These are phyloP conservation scores for Mycena maculata DNA, from an alignment of 768 basidiomycete species.

Conservation along the genomic window DNA sequence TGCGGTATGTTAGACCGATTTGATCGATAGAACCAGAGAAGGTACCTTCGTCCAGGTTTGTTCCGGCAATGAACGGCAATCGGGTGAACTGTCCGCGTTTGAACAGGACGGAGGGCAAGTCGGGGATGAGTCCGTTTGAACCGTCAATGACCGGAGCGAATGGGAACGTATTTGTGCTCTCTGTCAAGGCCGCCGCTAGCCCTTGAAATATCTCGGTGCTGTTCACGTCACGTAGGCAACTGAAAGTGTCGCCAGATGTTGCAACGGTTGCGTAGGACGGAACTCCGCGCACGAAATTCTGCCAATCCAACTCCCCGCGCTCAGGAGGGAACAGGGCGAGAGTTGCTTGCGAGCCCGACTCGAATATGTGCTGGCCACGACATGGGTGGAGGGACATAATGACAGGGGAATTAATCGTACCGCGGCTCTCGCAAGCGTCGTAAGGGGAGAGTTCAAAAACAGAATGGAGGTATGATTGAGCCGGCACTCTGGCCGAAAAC, in stretches of 20 bases:
- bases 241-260: not conserved
- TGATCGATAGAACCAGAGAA: not conserved
- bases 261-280: not conserved
- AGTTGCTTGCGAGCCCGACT: conserved; percentile 52
- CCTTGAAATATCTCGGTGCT: not conserved
- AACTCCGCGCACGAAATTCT: conserved; percentile 30
- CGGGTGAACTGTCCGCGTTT: not conserved
- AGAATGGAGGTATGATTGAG: conserved; percentile 8
- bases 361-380: conserved; percentile 50
- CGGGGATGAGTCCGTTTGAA: not conserved
- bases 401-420: conserved; percentile 37
- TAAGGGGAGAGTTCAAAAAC: conserved; percentile 38
- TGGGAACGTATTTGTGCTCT: not conserved
- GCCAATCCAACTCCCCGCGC: conserved; percentile 44
- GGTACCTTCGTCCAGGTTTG: not conserved
- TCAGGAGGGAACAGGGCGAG: conserved; percentile 39
- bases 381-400: not conserved
- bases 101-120: not conserved
- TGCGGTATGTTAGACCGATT: not conserved
- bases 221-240: not conserved
- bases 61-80: not conserved
- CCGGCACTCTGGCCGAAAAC: conserved; percentile 44
- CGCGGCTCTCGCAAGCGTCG: conserved; percentile 44
- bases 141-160: not conserved
- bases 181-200: not conserved